phyloP scores from a whole-genome alignment of 768 basidiomycete species.

The Fomitopsis serialis region DNA sequence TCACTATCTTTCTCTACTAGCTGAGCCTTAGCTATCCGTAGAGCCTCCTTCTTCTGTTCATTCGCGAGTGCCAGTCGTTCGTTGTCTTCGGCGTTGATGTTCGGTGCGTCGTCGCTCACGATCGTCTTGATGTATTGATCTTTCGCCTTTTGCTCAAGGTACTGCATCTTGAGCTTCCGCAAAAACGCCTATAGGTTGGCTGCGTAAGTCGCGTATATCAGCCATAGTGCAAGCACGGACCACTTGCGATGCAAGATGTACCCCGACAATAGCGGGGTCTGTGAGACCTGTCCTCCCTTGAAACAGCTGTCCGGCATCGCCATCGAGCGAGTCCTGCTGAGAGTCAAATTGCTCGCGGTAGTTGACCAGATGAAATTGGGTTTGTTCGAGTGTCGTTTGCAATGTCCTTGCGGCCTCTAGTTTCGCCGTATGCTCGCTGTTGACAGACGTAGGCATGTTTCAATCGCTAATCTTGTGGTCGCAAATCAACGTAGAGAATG shows the following conservation, averaged over 20 bases:
- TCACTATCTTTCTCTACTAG: constrained; percentile 60
- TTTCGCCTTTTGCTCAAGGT: constrained; percentile 87
- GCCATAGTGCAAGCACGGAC: constrained; percentile 32
- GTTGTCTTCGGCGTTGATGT: constrained; percentile 77
- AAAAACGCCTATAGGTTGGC: constrained; percentile 53
- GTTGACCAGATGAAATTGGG: constrained; percentile 13
- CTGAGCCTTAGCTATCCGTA: constrained; percentile 60
- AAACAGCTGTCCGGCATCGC: constrained; percentile 9
- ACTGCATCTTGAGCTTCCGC: constrained; percentile 83
- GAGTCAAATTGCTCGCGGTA: constrained; percentile 14
- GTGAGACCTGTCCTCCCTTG: constrained; percentile 13
- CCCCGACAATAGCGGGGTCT: constrained; percentile 37
- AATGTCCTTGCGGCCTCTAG: constrained; percentile 15
- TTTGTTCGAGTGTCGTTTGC: constrained; percentile 9
- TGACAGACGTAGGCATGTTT: constrained; percentile 4
- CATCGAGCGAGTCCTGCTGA: constrained; percentile 9
- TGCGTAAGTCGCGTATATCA: not conserved
- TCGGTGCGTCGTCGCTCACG: constrained; percentile 79
- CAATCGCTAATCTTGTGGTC: too few species aligned
- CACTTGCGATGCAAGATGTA: constrained; percentile 54
- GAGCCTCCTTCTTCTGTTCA: constrained; percentile 61
- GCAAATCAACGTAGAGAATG: too few species aligned
- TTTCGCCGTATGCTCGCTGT: constrained; percentile 10
- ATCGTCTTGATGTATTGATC: constrained; percentile 84
- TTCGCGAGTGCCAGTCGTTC: constrained; percentile 55